Evolutionary conservation across 225 moss, liverwort and hornwort genomes (phyloP), one percentile per base, ranked within the genome.

Genomic region (Anthoceros angustus): DNA sequence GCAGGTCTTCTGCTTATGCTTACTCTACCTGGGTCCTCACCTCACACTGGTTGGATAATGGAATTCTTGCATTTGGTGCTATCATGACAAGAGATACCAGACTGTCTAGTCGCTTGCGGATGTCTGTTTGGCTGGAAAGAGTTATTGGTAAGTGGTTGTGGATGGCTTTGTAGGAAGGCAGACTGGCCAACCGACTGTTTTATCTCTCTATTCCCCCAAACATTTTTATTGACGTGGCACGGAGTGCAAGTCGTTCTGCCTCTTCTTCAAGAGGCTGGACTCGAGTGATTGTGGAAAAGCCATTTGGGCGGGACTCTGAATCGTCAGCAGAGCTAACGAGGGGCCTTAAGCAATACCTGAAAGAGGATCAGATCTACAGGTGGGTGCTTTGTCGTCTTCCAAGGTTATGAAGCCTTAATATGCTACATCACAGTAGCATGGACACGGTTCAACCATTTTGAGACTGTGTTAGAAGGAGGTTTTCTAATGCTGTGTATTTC

Each of bases 271-370:
- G 61, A 38, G 93, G 93, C 63, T 93, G 93, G 93, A 89, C 93
- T 24, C 93, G 93, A n/a, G 83, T 93, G 68, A 79, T 93, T 65
- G 84, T 93, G 5, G 93, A 93, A 70, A 93, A 93, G 71, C 93
- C 93, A 8, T 93, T 93, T 74, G 93, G 93, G 23, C 73, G 74
- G 43, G 87, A 89, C 72, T 42, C 76, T 0, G 74, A 82, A 9
- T 84, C 93, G 62, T 93, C 93, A 32, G 83, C 76, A 24, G 79
- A 48, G 72, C 74, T 93, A n/a, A 74, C 87, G 39, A 71, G 67
- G 42, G 74, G 87, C 64, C 82, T 93, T 72, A 75, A 85, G 73
- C 23, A 82, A 63, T 79, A 83, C 61, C 75, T 93, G 40, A 75
- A 76, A 42, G 93, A 93, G 74, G 77, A 78, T 65, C 89, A 93